A percentile compares a stretch with the other conserved stretches of the same genome.
Conservation (phyloP, 345 rosid species). For the Ailanthus altissimus region DNA sequence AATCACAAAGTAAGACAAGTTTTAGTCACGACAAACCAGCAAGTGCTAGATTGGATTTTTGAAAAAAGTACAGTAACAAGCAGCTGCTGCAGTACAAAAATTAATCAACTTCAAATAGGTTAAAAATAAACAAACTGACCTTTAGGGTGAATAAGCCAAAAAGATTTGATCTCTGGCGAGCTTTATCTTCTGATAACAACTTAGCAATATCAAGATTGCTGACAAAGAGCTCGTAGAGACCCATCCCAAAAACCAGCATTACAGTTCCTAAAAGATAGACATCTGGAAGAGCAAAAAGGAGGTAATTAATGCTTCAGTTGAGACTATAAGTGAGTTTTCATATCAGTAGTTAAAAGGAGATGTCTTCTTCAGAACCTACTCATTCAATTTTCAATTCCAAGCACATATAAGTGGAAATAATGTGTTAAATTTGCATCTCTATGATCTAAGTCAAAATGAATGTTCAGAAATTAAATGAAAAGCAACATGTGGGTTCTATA, state of each 20-base stretch:
- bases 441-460: background rate
- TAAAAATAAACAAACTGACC: slow-evolving; percentile 37
- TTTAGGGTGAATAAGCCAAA: slow-evolving; percentile 74
- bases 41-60: background rate
- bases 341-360: background rate
- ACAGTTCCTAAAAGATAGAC: slow-evolving; percentile 89
- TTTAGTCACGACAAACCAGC: background rate
- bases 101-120: background rate
- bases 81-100: background rate
- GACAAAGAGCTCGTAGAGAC: slow-evolving; percentile 89
- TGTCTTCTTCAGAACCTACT: background rate
- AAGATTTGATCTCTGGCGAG: slow-evolving; percentile 53
- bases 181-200: slow-evolving; percentile 35
- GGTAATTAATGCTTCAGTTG: slow-evolving; percentile 14
- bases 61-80: background rate
- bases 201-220: slow-evolving; percentile 71
- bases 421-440: background rate
- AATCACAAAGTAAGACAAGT: background rate
- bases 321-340: background rate
- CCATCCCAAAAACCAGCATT: slow-evolving; percentile 95
- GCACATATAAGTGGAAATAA: background rate
- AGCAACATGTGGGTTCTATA: background rate
- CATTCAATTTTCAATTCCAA: background rate
- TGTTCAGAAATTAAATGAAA: background rate
- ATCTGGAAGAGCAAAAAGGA: slow-evolving; percentile 46